Percentiles rank a stretch among this genome's conserved stretches.
These are phyloP conservation scores for Serendipita sp. DNA, from an alignment of 768 basidiomycete genomes.

Conservation along the genomic window DNA sequence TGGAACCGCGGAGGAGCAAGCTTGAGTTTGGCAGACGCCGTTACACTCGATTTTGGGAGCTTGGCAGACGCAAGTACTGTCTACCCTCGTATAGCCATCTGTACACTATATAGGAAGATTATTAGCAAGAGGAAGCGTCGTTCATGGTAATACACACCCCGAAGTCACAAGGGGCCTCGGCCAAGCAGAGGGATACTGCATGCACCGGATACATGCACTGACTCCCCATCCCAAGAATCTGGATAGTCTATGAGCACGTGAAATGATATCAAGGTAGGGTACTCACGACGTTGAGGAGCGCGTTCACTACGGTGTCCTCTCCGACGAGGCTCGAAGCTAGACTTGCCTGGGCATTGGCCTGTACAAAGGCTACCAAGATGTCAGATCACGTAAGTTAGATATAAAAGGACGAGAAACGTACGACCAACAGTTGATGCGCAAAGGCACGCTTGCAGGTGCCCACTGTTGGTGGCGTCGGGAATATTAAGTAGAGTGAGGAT, in stretches of 20 bases:
- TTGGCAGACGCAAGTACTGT: conserved; percentile 26
- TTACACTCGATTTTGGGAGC: conserved; percentile 31
- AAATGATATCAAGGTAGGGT: background rate
- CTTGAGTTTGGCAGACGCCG: conserved; percentile 23
- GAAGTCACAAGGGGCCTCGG: conserved; percentile 30
- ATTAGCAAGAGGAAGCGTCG: conserved; percentile 19
- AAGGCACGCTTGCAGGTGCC: conserved; percentile 27
- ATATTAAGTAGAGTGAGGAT: background rate
- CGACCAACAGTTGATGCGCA: conserved; percentile 22
- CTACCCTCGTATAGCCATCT: background rate
- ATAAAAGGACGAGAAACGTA: background rate
- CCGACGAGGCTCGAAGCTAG: conserved; percentile 16
- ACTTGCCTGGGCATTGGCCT: conserved; percentile 14
- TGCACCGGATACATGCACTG: conserved; percentile 27
- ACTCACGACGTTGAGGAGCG: conserved; percentile 24
- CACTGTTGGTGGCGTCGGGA: background rate
- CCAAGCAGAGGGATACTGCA: conserved; percentile 22
- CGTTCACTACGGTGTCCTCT: conserved; percentile 15
- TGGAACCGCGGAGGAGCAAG: conserved; percentile 5
- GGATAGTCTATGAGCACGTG: background rate
- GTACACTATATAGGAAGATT: background rate
- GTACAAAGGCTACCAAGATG: conserved; percentile 15
- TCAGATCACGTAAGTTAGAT: background rate
- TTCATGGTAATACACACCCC: conserved; percentile 22
- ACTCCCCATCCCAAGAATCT: background rate